Evolutionary conservation across 306 rosid species (phyloP).

Genomic region (Dryas alaskensis): DNA sequence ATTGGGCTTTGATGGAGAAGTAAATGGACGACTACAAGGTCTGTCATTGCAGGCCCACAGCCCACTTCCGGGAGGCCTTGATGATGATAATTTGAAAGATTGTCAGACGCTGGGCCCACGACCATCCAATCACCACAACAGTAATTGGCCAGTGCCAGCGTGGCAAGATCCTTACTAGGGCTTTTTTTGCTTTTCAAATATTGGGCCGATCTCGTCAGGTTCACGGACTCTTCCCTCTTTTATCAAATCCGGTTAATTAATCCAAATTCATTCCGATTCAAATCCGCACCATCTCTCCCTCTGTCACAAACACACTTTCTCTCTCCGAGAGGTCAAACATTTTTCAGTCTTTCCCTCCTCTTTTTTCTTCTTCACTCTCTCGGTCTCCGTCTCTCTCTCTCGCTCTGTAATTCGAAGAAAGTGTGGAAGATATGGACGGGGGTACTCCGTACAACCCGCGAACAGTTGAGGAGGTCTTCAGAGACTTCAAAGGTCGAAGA

Average conservation of each 20-base stretch:
- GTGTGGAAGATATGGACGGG: slow-evolving; percentile 42
- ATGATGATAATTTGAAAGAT: too few relatives aligned
- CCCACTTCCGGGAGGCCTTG: too few relatives aligned
- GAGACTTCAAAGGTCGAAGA: slow-evolving; percentile 65
- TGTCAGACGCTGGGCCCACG: background rate
- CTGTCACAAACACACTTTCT: background rate
- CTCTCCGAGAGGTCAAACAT: slow-evolving; percentile 37
- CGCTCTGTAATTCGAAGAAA: background rate
- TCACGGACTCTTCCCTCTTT: slow-evolving; percentile 29
- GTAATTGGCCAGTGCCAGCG: background rate
- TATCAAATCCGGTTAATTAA: slow-evolving; percentile 39
- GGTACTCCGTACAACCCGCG: slow-evolving; percentile 43
- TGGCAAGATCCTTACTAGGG: background rate
- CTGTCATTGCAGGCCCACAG: too few relatives aligned
- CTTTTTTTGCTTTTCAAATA: background rate
- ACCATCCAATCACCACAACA: background rate
- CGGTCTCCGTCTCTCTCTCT: background rate
- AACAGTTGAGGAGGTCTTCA: slow-evolving; percentile 59
- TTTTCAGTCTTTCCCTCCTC: slow-evolving; percentile 57
- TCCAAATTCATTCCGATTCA: slow-evolving; percentile 40
- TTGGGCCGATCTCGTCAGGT: slow-evolving; percentile 16
- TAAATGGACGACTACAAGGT: too few relatives aligned
- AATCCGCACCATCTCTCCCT: slow-evolving; percentile 35
- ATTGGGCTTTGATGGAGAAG: background rate
- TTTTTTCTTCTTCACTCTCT: background rate